Evolutionary conservation across 169 alveolate species (phyloP).

Genomic region (Plasmodium ovale): DNA sequence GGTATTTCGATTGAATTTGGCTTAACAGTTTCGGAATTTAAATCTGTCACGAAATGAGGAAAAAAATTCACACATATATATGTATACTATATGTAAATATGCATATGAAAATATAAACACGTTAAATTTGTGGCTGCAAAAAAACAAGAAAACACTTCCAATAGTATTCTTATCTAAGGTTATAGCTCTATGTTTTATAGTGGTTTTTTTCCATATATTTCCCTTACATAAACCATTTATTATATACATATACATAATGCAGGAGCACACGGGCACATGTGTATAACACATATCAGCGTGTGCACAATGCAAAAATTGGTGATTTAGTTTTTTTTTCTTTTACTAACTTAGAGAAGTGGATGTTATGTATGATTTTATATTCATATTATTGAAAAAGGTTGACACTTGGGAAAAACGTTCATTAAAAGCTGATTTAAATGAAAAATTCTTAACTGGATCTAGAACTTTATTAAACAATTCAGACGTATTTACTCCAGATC

Average conservation of each 20-base stretch:
- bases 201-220: too few relatives aligned
- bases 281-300: too few relatives aligned
- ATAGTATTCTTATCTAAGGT: too few relatives aligned
- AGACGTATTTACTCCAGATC: constrained; percentile 84
- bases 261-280: too few relatives aligned
- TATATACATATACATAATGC: too few relatives aligned
- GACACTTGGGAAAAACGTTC: constrained; percentile 37
- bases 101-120: too few relatives aligned
- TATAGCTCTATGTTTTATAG: too few relatives aligned
- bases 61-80: neutral
- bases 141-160: too few relatives aligned
- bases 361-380: constrained; percentile 79
- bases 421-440: constrained; percentile 59
- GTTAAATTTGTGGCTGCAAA: too few relatives aligned
- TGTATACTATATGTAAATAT: neutral
- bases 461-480: constrained; percentile 85
- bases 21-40: neutral
- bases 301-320: too few relatives aligned
- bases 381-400: constrained; percentile 78
- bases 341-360: constrained; percentile 33
- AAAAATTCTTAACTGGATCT: constrained; percentile 84
- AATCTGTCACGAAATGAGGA: neutral
- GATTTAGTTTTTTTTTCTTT: neutral
- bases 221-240: too few relatives aligned
- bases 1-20: constrained; percentile 81